Evolutionary conservation across 352 stramenopile species (phyloP), one percentile per base, ranked within the genome.

Genomic region (Nothophytophthora sp.): DNA sequence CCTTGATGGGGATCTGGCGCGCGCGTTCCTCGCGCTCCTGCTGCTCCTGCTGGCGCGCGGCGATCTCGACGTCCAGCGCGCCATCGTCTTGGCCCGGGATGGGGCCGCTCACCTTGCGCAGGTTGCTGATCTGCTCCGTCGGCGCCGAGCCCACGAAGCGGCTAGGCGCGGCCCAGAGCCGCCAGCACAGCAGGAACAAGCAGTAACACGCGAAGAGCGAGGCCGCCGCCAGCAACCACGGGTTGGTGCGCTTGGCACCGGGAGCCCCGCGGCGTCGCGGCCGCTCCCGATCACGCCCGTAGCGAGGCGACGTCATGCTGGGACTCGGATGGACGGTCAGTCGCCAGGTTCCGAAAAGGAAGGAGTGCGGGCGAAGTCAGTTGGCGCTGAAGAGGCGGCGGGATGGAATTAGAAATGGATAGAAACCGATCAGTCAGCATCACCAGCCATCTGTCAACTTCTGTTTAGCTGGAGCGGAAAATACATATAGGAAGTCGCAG

Each of bases 41-140:
- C 33, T 65, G 48, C 30, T 63, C 49, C 51, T 70, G 55, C 15
- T 44, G n/a, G 18, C 27, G 38, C 13, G 39, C 54, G 3, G 46
- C 58, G 18, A 60, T 60, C 23, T 60, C 46, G 30, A 57, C 56
- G 25, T 57, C 44, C 11, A 65, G n/a, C 5, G 49, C 53, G 8
- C 52, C 49, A 12, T 68, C 53, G 13, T 34, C 51, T n/a, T 57
- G 42, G 24, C 43, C 27, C 4, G 48, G 33, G 22, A 57, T 18
- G 1, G 43, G 37, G 33, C 56, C 48, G 32, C 46, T 68, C 18
- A 52, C 47, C 24, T 68, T 62, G 25, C 60, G 53, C 34, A 73
- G 49, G 33, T 68, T 69, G 33, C 49, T 73, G 49, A 73, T 34
- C 53, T 68, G 58, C 20, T 67, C 30, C 15, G 62, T 67, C 19